A percentile compares a stretch with the other conserved stretches of the same genome.
Evolutionary conservation across 805 yeast species (phyloP).

Genomic region (Millerozyma miso): DNA sequence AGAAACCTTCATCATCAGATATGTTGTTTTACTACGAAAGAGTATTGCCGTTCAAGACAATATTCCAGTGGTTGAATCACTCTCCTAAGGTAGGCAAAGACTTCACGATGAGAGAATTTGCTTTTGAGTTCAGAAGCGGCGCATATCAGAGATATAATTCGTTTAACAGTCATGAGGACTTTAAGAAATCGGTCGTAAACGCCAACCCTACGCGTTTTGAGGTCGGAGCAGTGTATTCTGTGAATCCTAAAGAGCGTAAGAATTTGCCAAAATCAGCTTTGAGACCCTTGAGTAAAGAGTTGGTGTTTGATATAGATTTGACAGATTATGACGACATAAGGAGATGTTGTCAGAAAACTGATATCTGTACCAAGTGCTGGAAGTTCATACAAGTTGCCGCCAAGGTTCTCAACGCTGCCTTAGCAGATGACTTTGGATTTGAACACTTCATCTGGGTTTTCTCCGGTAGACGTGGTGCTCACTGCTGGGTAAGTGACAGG

Average conservation of each 20-base stretch:
- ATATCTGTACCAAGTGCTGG: slow-evolving; percentile 90
- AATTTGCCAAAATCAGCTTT: slow-evolving; percentile 68
- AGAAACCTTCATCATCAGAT: slow-evolving; percentile 49
- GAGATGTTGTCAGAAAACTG: slow-evolving; percentile 87
- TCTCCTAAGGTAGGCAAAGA: slow-evolving; percentile 70
- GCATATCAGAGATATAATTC: slow-evolving; percentile 90
- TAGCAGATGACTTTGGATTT: slow-evolving; percentile 87
- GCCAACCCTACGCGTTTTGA: slow-evolving; percentile 89
- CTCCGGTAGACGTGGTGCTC: slow-evolving; percentile 98
- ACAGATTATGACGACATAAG: slow-evolving; percentile 93
- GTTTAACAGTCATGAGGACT: slow-evolving; percentile 60
- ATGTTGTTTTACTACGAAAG: slow-evolving; percentile 69
- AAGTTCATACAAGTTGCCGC: slow-evolving; percentile 83
- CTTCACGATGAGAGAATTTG: slow-evolving; percentile 88
- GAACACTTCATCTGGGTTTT: slow-evolving; percentile 88
- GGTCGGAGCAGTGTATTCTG: slow-evolving; percentile 86
- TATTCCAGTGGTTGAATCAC: slow-evolving; percentile 90
- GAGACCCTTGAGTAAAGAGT: slow-evolving; percentile 79
- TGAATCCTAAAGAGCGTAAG: slow-evolving; percentile 84
- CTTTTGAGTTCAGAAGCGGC: slow-evolving; percentile 83
- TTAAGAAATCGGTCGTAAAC: slow-evolving; percentile 68
- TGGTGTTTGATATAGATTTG: slow-evolving; percentile 95
- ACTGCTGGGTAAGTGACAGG: slow-evolving; percentile 93
- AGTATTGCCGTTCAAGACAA: slow-evolving; percentile 68
- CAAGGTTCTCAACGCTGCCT: slow-evolving; percentile 63